Evolutionary conservation across 495 filamentous ascomycete species (phyloP), one percentile per base, ranked within the genome.

Genomic region (Lindgomyces ingoldianus): DNA sequence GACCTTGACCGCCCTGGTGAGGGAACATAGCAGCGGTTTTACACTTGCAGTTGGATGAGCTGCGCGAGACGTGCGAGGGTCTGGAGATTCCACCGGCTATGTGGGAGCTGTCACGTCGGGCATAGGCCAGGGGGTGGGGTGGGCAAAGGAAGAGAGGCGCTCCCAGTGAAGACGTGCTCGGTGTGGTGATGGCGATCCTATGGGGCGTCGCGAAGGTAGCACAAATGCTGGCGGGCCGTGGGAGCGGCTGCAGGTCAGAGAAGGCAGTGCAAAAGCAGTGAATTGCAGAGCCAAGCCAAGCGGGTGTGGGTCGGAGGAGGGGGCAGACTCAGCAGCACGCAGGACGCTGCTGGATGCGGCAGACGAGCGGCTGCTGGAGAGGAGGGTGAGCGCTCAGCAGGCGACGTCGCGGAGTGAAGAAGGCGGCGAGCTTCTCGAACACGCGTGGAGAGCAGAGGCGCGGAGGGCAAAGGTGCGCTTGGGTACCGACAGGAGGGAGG

Each of bases 1-100:
- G 67, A 22, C 63, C 62, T 27, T 62, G 63, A 39, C 54, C 55
- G 54, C 67, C 63, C 44, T 65, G 62, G 55, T 70, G 51, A 48
- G 67, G 67, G 46, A 62, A 70, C 67, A 70, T 70, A 29, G 62
- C 30, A 25, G n/a, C 25, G 55, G 45, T 8, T 12, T 30, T 8
- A 9, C 49, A 16, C 9, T 4, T 11, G 57, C 4, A 19, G 45
- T 14, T 4, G 46, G n/a, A 26, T 33, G n/a, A 10, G 12, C 16
- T 18, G 25, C 21, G 10, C 6, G 24, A 62, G 33, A 29, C 10
- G 14, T 42, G 12, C 19, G 53, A 27, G 26, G 6, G 24, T 3
- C 29, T 4, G 39, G 30, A 24, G 33, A 24, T 18, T n/a, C 44
- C 44, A 8, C 44, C 44, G 4, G 21, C 44, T 24, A 41, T 39